Evolutionary conservation across 768 basidiomycete species (phyloP).

Genomic region (Gloeophyllum trabeum): DNA sequence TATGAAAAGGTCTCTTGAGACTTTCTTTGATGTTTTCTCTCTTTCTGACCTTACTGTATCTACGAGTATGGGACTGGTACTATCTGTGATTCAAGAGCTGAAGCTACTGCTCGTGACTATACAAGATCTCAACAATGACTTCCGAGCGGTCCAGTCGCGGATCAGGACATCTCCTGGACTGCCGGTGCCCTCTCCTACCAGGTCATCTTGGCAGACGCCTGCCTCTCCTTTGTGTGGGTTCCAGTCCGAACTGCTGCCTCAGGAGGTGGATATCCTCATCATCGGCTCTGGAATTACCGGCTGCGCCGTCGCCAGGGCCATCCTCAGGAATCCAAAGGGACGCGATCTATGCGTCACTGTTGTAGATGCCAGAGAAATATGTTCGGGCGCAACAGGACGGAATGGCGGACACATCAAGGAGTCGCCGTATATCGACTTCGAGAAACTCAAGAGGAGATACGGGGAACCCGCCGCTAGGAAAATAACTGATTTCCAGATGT

Average conservation of each 20-base stretch:
- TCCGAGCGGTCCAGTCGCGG: background rate
- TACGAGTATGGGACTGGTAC: background rate
- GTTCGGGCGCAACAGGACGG: slow-evolving; percentile 66
- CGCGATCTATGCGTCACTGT: slow-evolving; percentile 40
- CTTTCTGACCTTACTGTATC: background rate
- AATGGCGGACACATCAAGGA: slow-evolving; percentile 66
- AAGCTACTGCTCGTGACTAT: background rate
- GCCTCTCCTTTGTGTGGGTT: slow-evolving; percentile 1
- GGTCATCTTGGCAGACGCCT: slow-evolving; percentile 16
- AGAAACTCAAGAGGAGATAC: slow-evolving; percentile 28
- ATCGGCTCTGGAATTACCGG: slow-evolving; percentile 76
- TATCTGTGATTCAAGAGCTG: background rate
- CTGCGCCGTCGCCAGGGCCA: slow-evolving; percentile 41
- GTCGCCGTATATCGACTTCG: slow-evolving; percentile 47
- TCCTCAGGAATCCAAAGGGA: slow-evolving; percentile 24
- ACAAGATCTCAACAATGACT: background rate
- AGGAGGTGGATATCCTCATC: slow-evolving; percentile 54
- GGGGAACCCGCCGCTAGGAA: slow-evolving; percentile 35
- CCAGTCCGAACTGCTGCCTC: slow-evolving; percentile 21
- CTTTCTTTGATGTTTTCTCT: no score
- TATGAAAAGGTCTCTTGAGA: no score
- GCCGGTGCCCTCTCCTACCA: slow-evolving; percentile 32
- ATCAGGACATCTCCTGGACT: background rate
- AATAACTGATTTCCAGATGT: slow-evolving; percentile 49
- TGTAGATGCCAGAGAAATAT: slow-evolving; percentile 71